Base-by-base conservation (phyloP, 352 stramenopile genomes). In the Pythium diclinum region DNA sequence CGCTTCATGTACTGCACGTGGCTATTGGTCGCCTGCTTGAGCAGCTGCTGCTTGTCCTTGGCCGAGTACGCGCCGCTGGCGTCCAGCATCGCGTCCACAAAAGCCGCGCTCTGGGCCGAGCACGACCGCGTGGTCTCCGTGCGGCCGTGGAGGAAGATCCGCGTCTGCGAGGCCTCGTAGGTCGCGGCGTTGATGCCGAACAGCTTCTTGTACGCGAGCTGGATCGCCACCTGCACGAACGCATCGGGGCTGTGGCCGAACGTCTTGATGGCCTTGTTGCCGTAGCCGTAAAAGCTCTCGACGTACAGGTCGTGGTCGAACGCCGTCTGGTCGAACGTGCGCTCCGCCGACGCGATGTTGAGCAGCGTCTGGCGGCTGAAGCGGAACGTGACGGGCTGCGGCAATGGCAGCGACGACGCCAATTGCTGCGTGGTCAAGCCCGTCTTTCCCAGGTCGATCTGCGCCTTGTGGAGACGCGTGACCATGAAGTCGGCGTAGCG, bases 161-260 rank as follows among this genome's bases (percentile, higher is more conserved):
- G 85, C 34, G 96, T 97, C 76, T 98, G 93, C 19, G 89, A 96
- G 14, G 96, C 92, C 71, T 99, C 97, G 69, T 99, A 99, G 3
- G 96, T 99, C 13, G 81, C 79, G 1, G 61, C 81, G 53, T 84
- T 81, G 42, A 72, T 77, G 23, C 75, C 71, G 62, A 87, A 87
- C 17, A 91, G 76, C 72, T 89, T 90, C 51, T 83, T 79, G 73
- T 87, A 89, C 69, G 94, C 96, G 28, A 99, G 71, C 67, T 99
- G 96, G 63, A 99, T 98, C 36, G 93, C 92, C 30, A 98, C 76
- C 79, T 99, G 97, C 56, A 97, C 90, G 68, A 96, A 98, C 10
- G 92, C 94, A 77, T 99, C 97, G 6, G 97, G 96, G 47, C 87
- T 97, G 67, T 89, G 92, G 25, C 83, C 81, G 60, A 91, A 95